Evolutionary conservation across 306 rosid species (phyloP).

Genomic region (Dryas octopetala): DNA sequence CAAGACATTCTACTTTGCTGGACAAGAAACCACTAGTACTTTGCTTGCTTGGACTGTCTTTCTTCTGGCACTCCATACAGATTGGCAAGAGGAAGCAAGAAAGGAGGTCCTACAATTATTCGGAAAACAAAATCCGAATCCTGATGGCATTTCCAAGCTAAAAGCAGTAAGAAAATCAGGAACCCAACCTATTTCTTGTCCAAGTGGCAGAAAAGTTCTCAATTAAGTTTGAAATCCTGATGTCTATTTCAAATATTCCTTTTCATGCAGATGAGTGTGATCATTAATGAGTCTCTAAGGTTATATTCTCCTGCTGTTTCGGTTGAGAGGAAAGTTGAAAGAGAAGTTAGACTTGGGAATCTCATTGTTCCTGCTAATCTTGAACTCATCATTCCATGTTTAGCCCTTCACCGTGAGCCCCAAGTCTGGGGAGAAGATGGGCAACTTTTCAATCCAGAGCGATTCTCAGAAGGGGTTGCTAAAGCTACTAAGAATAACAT

Average conservation of each 20-base stretch:
- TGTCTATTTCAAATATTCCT: too few species aligned
- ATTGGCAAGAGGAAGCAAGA: conserved; percentile 27
- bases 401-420: conserved; percentile 10
- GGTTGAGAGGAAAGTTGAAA: background rate
- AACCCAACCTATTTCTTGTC: background rate
- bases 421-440: conserved; percentile 20
- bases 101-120: conserved; percentile 18
- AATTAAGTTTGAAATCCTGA: background rate
- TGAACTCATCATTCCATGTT: background rate
- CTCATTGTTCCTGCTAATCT: background rate
- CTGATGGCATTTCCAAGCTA: conserved; percentile 8
- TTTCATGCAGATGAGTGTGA: conserved; percentile 24
- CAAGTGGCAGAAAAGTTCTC: background rate
- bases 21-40: conserved; percentile 18
- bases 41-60: conserved; percentile 25
- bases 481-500: conserved; percentile 6
- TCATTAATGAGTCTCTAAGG: conserved; percentile 19
- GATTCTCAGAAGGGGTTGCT: conserved; percentile 16
- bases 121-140: conserved; percentile 10
- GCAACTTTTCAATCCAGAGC: conserved; percentile 8
- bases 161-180: conserved; percentile 8
- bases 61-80: conserved; percentile 10
- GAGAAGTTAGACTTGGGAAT: conserved; percentile 15
- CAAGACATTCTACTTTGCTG: conserved; percentile 22
- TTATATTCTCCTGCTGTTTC: conserved; percentile 7